phyloP scores from a whole-genome alignment of 352 stramenopile species.

The Pythium dissotocum region DNA sequence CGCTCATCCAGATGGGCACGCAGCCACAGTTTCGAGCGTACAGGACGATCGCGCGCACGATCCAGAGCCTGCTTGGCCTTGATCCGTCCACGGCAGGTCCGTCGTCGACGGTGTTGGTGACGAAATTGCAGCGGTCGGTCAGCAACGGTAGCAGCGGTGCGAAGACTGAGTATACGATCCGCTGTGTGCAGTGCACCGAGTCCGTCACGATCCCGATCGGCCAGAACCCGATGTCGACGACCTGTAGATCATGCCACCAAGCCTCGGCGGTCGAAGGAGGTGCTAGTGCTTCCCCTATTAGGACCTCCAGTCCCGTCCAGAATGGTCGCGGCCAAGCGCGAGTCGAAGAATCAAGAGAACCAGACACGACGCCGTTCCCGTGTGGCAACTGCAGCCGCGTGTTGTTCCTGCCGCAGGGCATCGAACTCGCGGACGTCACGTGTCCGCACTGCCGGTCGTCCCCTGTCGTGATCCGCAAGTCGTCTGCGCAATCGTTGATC shows the following conservation, averaged over 20 bases:
- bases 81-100: slow-evolving; percentile 12
- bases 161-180: slow-evolving; percentile 34
- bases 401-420: slow-evolving; percentile 47
- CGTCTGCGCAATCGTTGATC: slow-evolving; percentile 4
- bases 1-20: slow-evolving; percentile 38
- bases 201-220: slow-evolving; percentile 41
- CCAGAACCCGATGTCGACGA: slow-evolving; percentile 32
- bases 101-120: too few species aligned
- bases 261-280: neutral
- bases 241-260: slow-evolving; percentile 25
- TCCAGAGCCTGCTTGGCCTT: slow-evolving; percentile 54
- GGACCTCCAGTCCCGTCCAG: neutral
- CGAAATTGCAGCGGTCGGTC: slow-evolving; percentile 7
- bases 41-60: slow-evolving; percentile 34
- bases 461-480: slow-evolving; percentile 36
- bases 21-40: slow-evolving; percentile 43
- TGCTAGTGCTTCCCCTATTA: neutral
- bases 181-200: slow-evolving; percentile 63
- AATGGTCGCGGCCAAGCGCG: neutral
- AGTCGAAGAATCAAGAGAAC: neutral
- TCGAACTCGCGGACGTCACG: slow-evolving; percentile 51
- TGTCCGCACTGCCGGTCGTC: slow-evolving; percentile 70
- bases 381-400: slow-evolving; percentile 60
- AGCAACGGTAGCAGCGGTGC: slow-evolving; percentile 7
- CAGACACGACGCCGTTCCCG: slow-evolving; percentile 17